Conservation (phyloP, 768 basidiomycete species). For the Xerocomellus amylosporus region DNA sequence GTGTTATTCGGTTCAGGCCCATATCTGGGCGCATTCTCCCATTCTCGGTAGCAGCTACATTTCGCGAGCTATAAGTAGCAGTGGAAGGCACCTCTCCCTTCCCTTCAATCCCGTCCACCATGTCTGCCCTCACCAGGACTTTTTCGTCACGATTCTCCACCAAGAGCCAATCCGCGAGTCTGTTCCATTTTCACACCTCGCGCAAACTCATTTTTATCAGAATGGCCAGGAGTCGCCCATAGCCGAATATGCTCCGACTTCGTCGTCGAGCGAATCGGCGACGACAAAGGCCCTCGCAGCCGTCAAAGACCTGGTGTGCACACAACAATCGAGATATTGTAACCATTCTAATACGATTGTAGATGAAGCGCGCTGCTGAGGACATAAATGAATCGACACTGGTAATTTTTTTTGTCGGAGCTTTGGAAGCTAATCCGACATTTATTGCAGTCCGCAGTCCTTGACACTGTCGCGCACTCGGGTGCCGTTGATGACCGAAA, state of each 20-base stretch:
- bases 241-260: conserved; percentile 3
- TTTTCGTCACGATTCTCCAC: conserved; percentile 31
- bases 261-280: conserved; percentile 14
- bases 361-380: conserved; percentile 33
- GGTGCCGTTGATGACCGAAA: conserved; percentile 76
- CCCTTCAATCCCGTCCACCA: conserved; percentile 11
- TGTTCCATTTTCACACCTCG: not conserved
- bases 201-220: not conserved
- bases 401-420: conserved; percentile 7
- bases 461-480: conserved; percentile 59
- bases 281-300: conserved; percentile 25
- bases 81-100: not conserved
- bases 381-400: conserved; percentile 30
- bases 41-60: conserved; percentile 14
- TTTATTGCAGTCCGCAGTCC: conserved; percentile 46
- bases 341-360: not conserved
- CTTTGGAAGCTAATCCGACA: not conserved
- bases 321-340: not conserved
- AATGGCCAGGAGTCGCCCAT: conserved; percentile 14
- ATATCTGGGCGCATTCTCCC: conserved; percentile 5
- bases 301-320: conserved; percentile 31
- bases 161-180: conserved; percentile 27
- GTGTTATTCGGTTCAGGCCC: conserved; percentile 23
- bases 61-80: conserved; percentile 28
- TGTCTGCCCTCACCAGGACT: conserved; percentile 30